A percentile compares a stretch with the other conserved stretches of the same genome.
Conservation (phyloP, 2,329 filamentous ascomycete genomes). For the Fusarium chuoi region DNA sequence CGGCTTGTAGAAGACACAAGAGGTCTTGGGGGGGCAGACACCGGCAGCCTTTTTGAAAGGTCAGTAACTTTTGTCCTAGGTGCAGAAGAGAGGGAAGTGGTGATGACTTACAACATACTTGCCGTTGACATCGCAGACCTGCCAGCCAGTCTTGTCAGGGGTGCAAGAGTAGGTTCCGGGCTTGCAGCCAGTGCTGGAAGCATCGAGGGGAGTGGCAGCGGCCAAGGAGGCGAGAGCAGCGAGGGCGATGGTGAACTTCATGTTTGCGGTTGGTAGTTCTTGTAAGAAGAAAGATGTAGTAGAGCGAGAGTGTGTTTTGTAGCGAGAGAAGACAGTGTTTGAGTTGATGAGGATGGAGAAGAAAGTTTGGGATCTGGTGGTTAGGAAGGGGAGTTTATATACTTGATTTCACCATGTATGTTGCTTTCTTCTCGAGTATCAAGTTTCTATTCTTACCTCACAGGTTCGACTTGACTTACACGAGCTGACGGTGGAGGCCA, state of each 20-base stretch:
- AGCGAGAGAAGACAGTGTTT: conserved; percentile 15
- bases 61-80: not conserved
- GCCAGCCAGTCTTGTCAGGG: conserved; percentile 44
- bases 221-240: conserved; percentile 38
- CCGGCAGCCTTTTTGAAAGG: conserved; percentile 44
- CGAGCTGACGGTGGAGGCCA: conserved; percentile 19
- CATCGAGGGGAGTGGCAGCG: conserved; percentile 30
- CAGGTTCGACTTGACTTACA: not conserved
- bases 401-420: not conserved
- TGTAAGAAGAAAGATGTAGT: not conserved
- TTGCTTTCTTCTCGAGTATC: not conserved
- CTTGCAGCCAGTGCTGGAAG: conserved; percentile 38
- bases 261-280: conserved; percentile 32
- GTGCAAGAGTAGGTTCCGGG: conserved; percentile 52
- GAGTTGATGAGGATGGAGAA: conserved; percentile 27
- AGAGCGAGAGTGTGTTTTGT: conserved; percentile 20
- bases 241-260: conserved; percentile 45
- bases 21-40: conserved; percentile 49
- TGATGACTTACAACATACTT: conserved; percentile 49
- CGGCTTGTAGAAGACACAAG: conserved; percentile 49
- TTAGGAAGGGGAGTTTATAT: conserved; percentile 20
- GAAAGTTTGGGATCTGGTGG: not conserved
- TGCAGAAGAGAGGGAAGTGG: too few relatives aligned
- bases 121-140: conserved; percentile 46
- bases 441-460: conserved; percentile 25